Evolutionary conservation across 345 rosid species (phyloP), one percentile per base, ranked within the genome.

Genomic region (Corchorus olitorius): DNA sequence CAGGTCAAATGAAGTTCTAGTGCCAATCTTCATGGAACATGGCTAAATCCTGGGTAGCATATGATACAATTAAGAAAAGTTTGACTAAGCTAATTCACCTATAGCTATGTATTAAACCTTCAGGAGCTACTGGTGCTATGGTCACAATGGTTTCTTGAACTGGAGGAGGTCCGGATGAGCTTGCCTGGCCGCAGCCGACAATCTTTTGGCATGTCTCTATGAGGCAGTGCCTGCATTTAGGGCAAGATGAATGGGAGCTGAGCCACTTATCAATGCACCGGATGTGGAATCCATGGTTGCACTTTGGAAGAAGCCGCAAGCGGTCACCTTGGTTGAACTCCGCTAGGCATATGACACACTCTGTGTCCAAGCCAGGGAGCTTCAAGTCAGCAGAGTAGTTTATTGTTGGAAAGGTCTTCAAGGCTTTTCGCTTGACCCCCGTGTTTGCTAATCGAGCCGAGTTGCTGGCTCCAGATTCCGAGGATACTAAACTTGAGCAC

Each of bases 201-300:
- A 91, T 92, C 86, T 92, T 92, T n/a, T 88, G 93, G 76, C 93
- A 91, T 4, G 93, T 91, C 73, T 87, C 91, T 12, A 89, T 80
- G 65, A 92, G 89, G 82, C 97, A 91, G 84, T 87, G 90, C 75
- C 99, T 86, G 87, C 99, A 95, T 13, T 93, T 93, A n/a, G 99
- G 99, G 78, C 99, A 95, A 2, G 98, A 93, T 19, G 99, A 89
- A 80, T 93, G 99, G 6, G 97, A 83, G 59, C 90, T 85, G 1
- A 95, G 89, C 99, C 99, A 95, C 75, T 81, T 91, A 86, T 95
- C 98, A 48, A 95, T 91, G 83, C 98, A 95, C 12, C 80, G 82
- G 76, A 85, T 89, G 62, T 93, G 98, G 83, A 90, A 95, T 4
- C 97, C 92, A 11, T 95, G 99, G 80, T 91, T 83, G 71, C 99